Evolutionary conservation across 352 stramenopile species (phyloP), one percentile per base, ranked within the genome.

Genomic region (Elongisporangium prolatum): DNA sequence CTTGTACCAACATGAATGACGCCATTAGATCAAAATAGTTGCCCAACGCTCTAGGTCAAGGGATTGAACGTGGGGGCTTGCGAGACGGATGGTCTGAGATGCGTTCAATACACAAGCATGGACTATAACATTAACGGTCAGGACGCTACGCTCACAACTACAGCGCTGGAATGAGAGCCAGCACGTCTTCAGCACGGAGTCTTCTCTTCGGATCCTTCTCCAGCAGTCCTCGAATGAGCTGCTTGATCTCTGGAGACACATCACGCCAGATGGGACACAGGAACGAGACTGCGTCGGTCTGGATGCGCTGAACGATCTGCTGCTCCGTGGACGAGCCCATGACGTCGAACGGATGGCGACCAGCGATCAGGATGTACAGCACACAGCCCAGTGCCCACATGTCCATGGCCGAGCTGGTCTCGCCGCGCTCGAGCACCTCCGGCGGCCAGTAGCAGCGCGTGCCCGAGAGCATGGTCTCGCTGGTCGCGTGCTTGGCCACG

Each of bases 361-460:
- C 88, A 17, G 75, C 77, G 55, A 96, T 75, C 61, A 96, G 77
- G 57, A 96, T 96, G 66, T 91, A 96, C 48, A 96, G 62, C 48
- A 96, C 83, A 64, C 86, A 96, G 2, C 88, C 88, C 4, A 96
- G 74, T 5, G 86, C 80, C 88, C 88, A 96, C 74, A 95, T 91
- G 59, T 96, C 88, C 80, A 95, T 92, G 5, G 81, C 83, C 2
- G 85, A 54, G 9, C 77, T 85, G 52, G 88, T 86, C 48, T 77
- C 67, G 34, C 80, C 69, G 10, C 53, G 54, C 22, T 67, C 38
- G 10, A 96, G 65, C 57, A 87, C 81, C 28, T 96, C 88, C 0
- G 88, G 86, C 21, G 86, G 75, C 84, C 83, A 95, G 64, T 96
- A 96, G 57, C 79, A 90, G 2, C 77, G 83, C 16, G 88, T 96